These are phyloP conservation scores for Colletotrichum sansevieriae DNA, from an alignment of 2,329 filamentous ascomycete genomes.

Conservation along the genomic window DNA sequence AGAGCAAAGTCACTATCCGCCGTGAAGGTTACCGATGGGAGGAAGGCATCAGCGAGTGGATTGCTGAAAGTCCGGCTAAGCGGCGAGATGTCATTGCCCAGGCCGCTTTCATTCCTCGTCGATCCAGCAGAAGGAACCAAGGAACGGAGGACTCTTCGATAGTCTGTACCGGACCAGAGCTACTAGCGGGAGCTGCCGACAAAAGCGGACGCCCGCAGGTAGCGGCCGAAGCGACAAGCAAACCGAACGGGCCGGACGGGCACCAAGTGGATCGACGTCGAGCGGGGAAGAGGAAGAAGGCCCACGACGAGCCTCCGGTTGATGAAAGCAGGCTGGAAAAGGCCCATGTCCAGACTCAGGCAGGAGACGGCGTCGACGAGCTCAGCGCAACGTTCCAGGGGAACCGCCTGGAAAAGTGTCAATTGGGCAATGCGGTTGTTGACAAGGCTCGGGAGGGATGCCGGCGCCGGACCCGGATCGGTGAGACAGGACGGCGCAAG, in stretches of 20 bases:
- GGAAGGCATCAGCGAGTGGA: conserved; percentile 57
- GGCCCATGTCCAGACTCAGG: not conserved
- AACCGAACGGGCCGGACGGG: not conserved
- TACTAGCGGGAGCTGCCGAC: not conserved
- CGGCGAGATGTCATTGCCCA: not conserved
- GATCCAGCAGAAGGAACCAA: not conserved
- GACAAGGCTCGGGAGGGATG: not conserved
- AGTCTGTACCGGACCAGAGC: not conserved
- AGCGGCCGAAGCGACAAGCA: not conserved
- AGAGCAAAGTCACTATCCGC: not conserved
- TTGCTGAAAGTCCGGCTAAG: conserved; percentile 42
- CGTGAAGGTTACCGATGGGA: conserved; percentile 56
- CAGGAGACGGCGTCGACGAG: conserved; percentile 23
- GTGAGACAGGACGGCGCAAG: conserved; percentile 20
- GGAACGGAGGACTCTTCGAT: not conserved
- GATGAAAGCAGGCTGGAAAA: not conserved
- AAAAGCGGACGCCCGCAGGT: not conserved
- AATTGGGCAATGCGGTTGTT: not conserved
- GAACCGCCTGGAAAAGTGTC: conserved; percentile 20
- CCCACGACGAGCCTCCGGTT: not conserved
- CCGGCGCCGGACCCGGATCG: conserved; percentile 19
- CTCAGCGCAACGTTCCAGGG: conserved; percentile 17
- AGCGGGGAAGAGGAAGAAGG: conserved; percentile 17
- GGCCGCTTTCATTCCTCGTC: not conserved
- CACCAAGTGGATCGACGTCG: conserved; percentile 6